Evolutionary conservation across 176 grass and related monocot species (phyloP), one percentile per base, ranked within the genome.

Genomic region (Musa acuminata): DNA sequence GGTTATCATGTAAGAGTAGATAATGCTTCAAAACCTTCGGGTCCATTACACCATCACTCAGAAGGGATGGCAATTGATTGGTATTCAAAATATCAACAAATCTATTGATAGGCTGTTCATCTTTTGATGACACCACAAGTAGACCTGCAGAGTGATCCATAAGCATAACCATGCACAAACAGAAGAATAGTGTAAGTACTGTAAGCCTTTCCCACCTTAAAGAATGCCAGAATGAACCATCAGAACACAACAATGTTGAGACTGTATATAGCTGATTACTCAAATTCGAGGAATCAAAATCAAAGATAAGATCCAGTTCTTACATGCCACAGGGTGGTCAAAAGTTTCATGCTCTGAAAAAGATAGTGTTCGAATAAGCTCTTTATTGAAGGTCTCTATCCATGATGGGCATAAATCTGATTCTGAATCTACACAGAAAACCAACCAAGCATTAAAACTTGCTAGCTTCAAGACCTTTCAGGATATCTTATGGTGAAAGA

Each of bases 241-340:
- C 52, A 26, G 11, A 74, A 19, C 17, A 73, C 51, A 74, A 13
- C 6, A 9, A 55, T 74, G 53, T 17, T 23, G n/a, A n/a, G 25
- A 55, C 11, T 55, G 51, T 9, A 57, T 35, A 35, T 19, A 55
- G 23, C 51, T 51, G 67, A 21, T 70, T 50, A 70, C 35, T 70
- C 14, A 70, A 70, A 70, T 70, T n/a, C 13, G 6, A 83, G 68
- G 53, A 75, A 55, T 79, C 25, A 82, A 80, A 85, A 74, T 53
- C 82, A 64, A 64, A 24, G 8, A 77, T 77, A n/a, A 65, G 19
- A 1, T n/a, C 8, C 50, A 81, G 81, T 85, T 71, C 90, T 99
- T 81, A 99, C 95, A 99, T 80, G 95, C 90, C 69, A 99, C 91
- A 29, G 95, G 95, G 71, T 99, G 90, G 75, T 99, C 95, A 87